These are phyloP conservation scores for Vigna radiata DNA, from an alignment of 306 rosid genomes.

Conservation along the genomic window DNA sequence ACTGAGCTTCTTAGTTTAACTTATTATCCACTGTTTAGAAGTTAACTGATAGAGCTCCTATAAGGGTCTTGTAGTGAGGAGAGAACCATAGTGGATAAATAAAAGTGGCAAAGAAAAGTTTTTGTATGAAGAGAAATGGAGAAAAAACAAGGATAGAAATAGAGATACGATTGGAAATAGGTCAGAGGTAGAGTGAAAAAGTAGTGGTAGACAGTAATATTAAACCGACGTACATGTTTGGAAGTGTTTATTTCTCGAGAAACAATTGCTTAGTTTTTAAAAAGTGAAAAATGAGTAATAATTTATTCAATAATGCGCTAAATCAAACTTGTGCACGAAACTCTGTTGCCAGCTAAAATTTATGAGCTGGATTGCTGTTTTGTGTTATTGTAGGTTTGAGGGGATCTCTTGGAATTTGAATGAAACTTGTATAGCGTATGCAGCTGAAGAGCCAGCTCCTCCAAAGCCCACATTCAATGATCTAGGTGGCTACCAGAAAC, in stretches of 20 bases:
- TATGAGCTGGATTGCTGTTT: slow-evolving; percentile 18
- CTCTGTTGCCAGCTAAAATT: neutral
- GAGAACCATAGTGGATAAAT: neutral
- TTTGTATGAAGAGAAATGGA: neutral
- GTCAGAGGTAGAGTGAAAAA: neutral
- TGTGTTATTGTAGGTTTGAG: slow-evolving; percentile 74
- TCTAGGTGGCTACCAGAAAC: slow-evolving; percentile 65
- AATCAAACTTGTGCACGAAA: neutral
- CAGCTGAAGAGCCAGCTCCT: slow-evolving; percentile 88
- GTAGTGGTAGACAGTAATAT: neutral
- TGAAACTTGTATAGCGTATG: slow-evolving; percentile 83
- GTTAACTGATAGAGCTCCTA: too few relatives aligned
- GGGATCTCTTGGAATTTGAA: slow-evolving; percentile 88
- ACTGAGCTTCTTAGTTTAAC: neutral
- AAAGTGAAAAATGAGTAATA: neutral
- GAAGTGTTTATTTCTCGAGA: neutral
- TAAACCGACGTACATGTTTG: neutral
- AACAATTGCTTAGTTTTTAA: neutral
- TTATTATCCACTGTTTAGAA: too few relatives aligned
- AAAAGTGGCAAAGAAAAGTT: neutral
- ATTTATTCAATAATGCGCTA: neutral
- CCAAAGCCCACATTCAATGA: slow-evolving; percentile 79
- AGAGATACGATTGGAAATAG: neutral
- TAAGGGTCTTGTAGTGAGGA: neutral
- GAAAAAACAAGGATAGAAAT: neutral